A percentile compares a stretch with the other conserved stretches of the same genome.
These are phyloP conservation scores for Leccinum rimulosum DNA, from an alignment of 768 basidiomycete species.

Conservation along the genomic window DNA sequence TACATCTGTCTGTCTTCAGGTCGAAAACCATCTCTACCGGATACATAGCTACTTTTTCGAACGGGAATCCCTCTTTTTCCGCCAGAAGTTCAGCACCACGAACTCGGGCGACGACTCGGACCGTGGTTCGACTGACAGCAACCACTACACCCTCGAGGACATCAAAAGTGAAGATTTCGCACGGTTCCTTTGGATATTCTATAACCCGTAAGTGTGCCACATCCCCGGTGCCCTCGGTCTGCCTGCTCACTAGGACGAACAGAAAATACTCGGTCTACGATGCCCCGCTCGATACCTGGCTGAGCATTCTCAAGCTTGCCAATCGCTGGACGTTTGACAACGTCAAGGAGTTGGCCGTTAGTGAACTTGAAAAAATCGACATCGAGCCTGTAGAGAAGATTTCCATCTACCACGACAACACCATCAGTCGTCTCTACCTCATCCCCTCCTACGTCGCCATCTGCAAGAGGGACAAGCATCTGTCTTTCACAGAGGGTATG, in stretches of 20 bases:
- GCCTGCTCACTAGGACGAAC: neutral
- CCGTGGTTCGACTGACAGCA: conserved; percentile 37
- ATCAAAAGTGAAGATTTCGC: conserved; percentile 48
- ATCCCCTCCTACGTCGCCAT: conserved; percentile 36
- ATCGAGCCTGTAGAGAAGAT: conserved; percentile 39
- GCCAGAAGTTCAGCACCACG: conserved; percentile 32
- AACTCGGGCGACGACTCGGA: conserved; percentile 28
- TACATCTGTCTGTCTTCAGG: conserved; percentile 38
- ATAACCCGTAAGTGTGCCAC: conserved; percentile 48
- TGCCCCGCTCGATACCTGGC: conserved; percentile 41
- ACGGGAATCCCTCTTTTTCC: conserved; percentile 55
- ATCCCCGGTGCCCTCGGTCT: neutral
- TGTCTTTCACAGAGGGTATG: conserved; percentile 39
- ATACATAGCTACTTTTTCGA: conserved; percentile 63
- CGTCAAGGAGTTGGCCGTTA: conserved; percentile 38
- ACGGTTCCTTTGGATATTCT: conserved; percentile 60
- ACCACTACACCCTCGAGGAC: conserved; percentile 41
- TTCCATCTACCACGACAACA: conserved; percentile 37
- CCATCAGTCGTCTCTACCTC: conserved; percentile 34
- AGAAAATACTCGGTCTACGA: conserved; percentile 40
- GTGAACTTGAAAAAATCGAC: conserved; percentile 37
- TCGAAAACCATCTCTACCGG: conserved; percentile 53
- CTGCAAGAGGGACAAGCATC: conserved; percentile 35
- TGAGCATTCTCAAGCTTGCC: conserved; percentile 38
- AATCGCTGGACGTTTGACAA: conserved; percentile 40